Evolutionary conservation across 805 yeast species (phyloP).

Genomic region (Debaryomyces prosopidis): DNA sequence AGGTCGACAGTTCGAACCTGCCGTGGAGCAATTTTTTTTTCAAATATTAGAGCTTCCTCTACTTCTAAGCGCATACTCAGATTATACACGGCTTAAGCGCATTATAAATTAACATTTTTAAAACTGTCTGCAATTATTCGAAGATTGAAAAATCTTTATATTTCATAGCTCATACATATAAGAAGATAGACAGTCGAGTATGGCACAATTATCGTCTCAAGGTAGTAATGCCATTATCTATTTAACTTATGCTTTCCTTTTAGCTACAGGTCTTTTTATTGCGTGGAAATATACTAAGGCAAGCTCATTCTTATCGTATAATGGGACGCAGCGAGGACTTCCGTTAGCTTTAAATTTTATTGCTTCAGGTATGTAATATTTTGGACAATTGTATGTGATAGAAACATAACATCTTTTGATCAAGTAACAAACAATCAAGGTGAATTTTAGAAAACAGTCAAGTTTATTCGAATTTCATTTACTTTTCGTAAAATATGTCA

Average conservation of each 20-base stretch:
- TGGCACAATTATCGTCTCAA: constrained; percentile 33
- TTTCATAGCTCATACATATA: too few species aligned
- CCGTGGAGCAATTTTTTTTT: constrained; percentile 40
- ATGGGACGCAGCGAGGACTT: constrained; percentile 75
- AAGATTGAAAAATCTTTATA: too few species aligned
- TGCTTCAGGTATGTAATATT: constrained; percentile 75
- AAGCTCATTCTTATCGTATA: constrained; percentile 67
- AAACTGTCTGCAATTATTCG: too few species aligned
- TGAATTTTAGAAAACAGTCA: too few species aligned
- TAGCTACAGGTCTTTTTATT: constrained; percentile 39
- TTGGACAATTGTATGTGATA: not conserved
- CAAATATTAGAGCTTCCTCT: not conserved
- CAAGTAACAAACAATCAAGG: too few species aligned
- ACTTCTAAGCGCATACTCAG: not conserved
- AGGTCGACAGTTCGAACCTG: constrained; percentile 51
- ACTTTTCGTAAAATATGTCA: not conserved
- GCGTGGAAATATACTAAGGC: constrained; percentile 60
- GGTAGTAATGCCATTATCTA: constrained; percentile 47
- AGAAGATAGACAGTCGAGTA: constrained; percentile 1
- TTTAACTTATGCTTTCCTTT: constrained; percentile 38
- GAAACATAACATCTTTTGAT: too few species aligned
- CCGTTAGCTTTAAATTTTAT: constrained; percentile 87
- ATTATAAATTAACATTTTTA: not conserved
- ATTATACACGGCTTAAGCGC: not conserved
- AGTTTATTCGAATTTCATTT: too few species aligned